Base-by-base conservation (phyloP, 257 asterid genomes). In the Linderniella brevidens region DNA sequence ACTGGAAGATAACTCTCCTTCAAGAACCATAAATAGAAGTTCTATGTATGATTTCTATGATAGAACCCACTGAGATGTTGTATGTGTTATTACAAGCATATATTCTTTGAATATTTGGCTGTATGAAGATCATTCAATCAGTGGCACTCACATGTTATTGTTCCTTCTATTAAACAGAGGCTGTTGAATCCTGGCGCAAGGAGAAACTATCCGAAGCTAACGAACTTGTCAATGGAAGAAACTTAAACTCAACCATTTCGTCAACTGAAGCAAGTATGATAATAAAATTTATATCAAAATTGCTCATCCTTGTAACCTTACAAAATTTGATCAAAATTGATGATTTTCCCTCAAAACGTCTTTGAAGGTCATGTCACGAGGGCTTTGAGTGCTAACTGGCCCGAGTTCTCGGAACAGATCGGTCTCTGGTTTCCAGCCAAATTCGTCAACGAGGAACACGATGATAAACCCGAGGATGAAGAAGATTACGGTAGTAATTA, bases 351-450 rank as follows among this genome's bases (percentile, higher is more conserved):
- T 11, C 29, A 12, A 35, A 36, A 41, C 57, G 39, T 51, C 10
- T 60, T 12, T 65, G 54, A 68, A 90, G 99, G 64, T 19, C 48
- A 59, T 51, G 65, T 85, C 55, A 66, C 53, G 45, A 64, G 61
- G 57, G 87, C 70, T 50, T 63, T 90, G 78, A 66, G 70, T 36
- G 60, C 78, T 15, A 66, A 64, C 57, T 90, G 99, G 99, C 43
- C 63, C 3, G 69, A 68, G 50, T 49, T 85, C 8, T 58, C 72
- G 7, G 94, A 85, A 58, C 79, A 69, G 48, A 72, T 79, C 20
- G 99, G 94, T 65, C 73, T 90, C 41, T 90, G 92, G 94, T 64
- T 85, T 61, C 99, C 96, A 1, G 62, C 63, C 56, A 58, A 73
- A 66, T 49, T 77, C 54, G 53, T 66, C 41, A 69, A 81, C 64